Evolutionary conservation across 108 stramenopile species (phyloP).

Genomic region (Nannochloropsis gaditana): DNA sequence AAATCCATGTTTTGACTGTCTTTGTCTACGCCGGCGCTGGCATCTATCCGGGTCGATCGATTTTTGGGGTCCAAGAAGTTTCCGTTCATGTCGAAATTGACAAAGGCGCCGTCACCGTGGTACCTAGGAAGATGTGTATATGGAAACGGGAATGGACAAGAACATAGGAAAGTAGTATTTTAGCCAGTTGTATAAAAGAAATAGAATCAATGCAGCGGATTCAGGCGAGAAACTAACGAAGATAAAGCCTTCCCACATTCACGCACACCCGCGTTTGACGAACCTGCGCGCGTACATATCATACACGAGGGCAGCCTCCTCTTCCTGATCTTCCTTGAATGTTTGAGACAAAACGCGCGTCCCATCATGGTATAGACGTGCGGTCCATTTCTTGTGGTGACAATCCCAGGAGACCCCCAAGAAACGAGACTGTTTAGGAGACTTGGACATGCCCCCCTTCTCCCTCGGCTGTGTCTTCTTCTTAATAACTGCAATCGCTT

Average conservation of each 20-base stretch:
- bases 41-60: not conserved
- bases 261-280: no score
- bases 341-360: not conserved
- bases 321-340: constrained; percentile 11
- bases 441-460: not conserved
- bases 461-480: not conserved
- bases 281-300: not conserved
- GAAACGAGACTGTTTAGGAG: constrained; percentile 1
- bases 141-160: not conserved
- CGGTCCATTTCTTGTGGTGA: not conserved
- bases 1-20: not conserved
- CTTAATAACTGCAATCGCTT: not conserved
- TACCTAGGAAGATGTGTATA: not conserved
- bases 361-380: not conserved
- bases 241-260: no score
- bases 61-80: not conserved
- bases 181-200: no score
- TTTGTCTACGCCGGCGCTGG: not conserved
- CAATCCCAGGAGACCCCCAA: not conserved
- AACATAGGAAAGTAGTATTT: no score
- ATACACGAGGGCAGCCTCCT: not conserved
- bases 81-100: not conserved
- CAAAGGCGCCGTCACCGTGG: constrained; percentile 4
- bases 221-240: no score
- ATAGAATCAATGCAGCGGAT: not conserved